phyloP scores from a whole-genome alignment of 1,284 basidiomycete species.

The Ceratobasidium sp. region DNA sequence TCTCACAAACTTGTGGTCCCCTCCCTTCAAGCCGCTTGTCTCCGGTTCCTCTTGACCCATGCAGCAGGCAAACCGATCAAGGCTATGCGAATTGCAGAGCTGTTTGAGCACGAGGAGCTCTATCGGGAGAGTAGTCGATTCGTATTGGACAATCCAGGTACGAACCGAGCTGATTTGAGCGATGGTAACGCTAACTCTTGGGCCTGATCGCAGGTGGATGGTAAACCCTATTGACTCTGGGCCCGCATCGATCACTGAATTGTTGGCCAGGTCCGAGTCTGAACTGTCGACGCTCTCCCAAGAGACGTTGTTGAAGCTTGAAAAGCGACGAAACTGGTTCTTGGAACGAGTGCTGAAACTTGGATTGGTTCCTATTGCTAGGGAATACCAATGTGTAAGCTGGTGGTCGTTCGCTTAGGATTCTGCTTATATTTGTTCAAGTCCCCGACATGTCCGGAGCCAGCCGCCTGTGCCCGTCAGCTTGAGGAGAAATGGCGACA shows the following conservation, averaged over 20 bases:
- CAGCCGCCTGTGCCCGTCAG: slow-evolving; percentile 77
- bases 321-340: slow-evolving; percentile 91
- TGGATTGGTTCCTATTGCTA: slow-evolving; percentile 80
- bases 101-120: slow-evolving; percentile 84
- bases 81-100: slow-evolving; percentile 87
- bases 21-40: slow-evolving; percentile 77
- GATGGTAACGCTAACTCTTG: slow-evolving; percentile 39
- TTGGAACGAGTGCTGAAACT: slow-evolving; percentile 92
- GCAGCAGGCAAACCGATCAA: slow-evolving; percentile 90
- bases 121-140: slow-evolving; percentile 89
- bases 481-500: slow-evolving; percentile 93
- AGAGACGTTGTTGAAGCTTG: slow-evolving; percentile 83
- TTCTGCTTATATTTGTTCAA: slow-evolving; percentile 48
- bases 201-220: slow-evolving; percentile 59
- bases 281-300: slow-evolving; percentile 80
- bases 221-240: slow-evolving; percentile 49
- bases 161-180: neutral
- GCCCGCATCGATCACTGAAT: neutral
- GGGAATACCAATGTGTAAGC: slow-evolving; percentile 88
- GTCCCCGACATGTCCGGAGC: slow-evolving; percentile 85
- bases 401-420: slow-evolving; percentile 1
- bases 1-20: slow-evolving; percentile 85
- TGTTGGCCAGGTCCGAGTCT: slow-evolving; percentile 57
- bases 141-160: slow-evolving; percentile 85
- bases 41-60: slow-evolving; percentile 86